A percentile compares a stretch with the other conserved stretches of the same genome.
These are phyloP conservation scores for Coniosporium apollinis DNA, from an alignment of 495 filamentous ascomycete species.

Conservation along the genomic window DNA sequence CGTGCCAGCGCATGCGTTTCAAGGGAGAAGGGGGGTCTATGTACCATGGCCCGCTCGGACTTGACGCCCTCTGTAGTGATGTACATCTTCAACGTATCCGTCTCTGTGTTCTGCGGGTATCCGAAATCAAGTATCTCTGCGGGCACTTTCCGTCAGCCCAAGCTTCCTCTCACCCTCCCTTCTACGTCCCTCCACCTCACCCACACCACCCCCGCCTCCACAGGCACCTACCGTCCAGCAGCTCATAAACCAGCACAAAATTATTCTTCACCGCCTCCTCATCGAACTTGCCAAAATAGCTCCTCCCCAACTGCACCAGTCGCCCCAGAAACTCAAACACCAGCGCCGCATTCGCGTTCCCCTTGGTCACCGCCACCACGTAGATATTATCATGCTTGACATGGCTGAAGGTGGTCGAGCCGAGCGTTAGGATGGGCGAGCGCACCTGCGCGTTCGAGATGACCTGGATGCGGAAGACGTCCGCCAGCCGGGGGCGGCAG, in stretches of 20 bases:
- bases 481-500: slow-evolving; percentile 87
- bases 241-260: slow-evolving; percentile 96
- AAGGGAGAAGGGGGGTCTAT: no score
- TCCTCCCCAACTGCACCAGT: slow-evolving; percentile 73
- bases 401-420: slow-evolving; percentile 97
- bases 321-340: slow-evolving; percentile 98
- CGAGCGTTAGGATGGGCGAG: slow-evolving; percentile 92
- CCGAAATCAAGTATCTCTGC: slow-evolving; percentile 97
- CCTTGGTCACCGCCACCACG: slow-evolving; percentile 92
- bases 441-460: slow-evolving; percentile 97
- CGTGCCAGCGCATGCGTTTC: no score
- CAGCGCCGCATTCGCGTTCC: slow-evolving; percentile 97
- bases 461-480: slow-evolving; percentile 99
- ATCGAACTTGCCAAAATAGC: slow-evolving; percentile 98
- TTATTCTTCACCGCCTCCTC: slow-evolving; percentile 99
- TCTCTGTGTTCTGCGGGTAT: slow-evolving; percentile 98
- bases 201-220: background rate
- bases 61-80: slow-evolving; percentile 99
- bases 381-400: slow-evolving; percentile 99
- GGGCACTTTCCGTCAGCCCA: background rate
- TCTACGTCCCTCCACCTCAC: slow-evolving; percentile 1
- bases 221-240: slow-evolving; percentile 76
- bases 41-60: slow-evolving; percentile 62
- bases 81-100: slow-evolving; percentile 99
- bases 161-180: background rate